Evolutionary conservation across 345 rosid species (phyloP).

Genomic region (Citrus mangshanensis): DNA sequence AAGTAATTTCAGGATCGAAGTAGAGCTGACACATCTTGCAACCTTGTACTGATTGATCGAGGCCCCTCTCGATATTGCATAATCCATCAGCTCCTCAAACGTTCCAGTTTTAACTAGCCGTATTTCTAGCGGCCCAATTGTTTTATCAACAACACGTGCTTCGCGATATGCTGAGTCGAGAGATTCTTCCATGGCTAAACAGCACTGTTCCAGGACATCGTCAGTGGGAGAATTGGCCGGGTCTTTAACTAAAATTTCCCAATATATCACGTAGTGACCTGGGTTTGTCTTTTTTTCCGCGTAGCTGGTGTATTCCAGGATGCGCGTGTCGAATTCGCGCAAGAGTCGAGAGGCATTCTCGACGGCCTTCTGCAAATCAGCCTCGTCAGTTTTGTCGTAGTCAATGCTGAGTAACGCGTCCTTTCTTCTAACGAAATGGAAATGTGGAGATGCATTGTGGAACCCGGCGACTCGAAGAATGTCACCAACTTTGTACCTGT

Average conservation of each 20-base stretch:
- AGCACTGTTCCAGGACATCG: constrained; percentile 51
- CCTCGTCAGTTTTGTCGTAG: too few relatives aligned
- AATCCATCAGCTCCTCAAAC: constrained; percentile 93
- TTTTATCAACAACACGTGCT: constrained; percentile 70
- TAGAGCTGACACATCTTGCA: not conserved
- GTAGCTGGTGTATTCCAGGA: too few relatives aligned
- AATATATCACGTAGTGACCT: too few relatives aligned
- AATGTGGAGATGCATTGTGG: too few relatives aligned
- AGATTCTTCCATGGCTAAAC: constrained; percentile 82
- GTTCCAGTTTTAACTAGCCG: constrained; percentile 82
- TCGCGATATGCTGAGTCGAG: constrained; percentile 87
- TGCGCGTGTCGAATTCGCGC: too few relatives aligned
- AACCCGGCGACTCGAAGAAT: too few relatives aligned
- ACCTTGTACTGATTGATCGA: constrained; percentile 40
- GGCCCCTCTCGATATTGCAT: constrained; percentile 89
- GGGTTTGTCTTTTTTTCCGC: too few relatives aligned
- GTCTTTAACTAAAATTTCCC: constrained; percentile 57
- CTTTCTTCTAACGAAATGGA: too few relatives aligned
- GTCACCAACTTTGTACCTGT: too few relatives aligned
- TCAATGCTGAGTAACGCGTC: too few relatives aligned
- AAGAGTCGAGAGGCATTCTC: too few relatives aligned
- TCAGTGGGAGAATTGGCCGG: constrained; percentile 38
- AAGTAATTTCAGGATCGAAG: constrained; percentile 79
- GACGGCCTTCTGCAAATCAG: too few relatives aligned
- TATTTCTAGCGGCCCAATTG: constrained; percentile 81